Conservation (phyloP, 495 filamentous ascomycete genomes). For the Penicillium atrosanguineum region DNA sequence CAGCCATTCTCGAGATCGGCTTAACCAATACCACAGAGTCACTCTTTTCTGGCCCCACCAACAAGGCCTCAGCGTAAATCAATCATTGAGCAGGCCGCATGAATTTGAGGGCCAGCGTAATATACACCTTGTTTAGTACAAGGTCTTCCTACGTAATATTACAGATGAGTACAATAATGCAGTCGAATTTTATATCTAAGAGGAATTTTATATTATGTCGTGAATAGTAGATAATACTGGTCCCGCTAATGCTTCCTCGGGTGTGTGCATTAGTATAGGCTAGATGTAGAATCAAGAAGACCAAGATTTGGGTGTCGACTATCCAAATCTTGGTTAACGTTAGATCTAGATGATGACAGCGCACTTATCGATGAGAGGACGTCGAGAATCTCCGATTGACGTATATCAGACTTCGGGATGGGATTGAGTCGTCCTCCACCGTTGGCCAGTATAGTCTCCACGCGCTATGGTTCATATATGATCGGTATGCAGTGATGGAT, state of each 20-base stretch:
- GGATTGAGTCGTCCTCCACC: background rate
- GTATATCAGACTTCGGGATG: constrained; percentile 26
- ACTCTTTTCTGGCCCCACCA: no score
- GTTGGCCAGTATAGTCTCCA: constrained; percentile 28
- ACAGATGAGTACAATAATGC: no score
- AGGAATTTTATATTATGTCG: background rate
- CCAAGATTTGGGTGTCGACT: constrained; percentile 13
- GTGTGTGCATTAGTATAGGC: constrained; percentile 1
- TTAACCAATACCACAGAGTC: no score
- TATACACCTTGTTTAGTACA: no score
- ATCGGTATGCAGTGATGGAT: constrained; percentile 17
- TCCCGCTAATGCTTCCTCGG: background rate
- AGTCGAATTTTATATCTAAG: no score
- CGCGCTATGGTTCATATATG: constrained; percentile 32
- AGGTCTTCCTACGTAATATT: no score
- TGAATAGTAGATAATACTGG: constrained; percentile 12
- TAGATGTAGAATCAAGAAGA: constrained; percentile 23
- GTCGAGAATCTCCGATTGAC: constrained; percentile 25
- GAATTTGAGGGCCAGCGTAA: no score
- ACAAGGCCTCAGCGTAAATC: no score
- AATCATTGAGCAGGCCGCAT: no score
- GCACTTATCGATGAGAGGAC: constrained; percentile 22
- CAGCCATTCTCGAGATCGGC: no score
- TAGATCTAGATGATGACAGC: constrained; percentile 23
- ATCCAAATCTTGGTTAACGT: constrained; percentile 25